phyloP scores from a whole-genome alignment of 2,329 filamentous ascomycete genomes.

The Talaromyces sp. region DNA sequence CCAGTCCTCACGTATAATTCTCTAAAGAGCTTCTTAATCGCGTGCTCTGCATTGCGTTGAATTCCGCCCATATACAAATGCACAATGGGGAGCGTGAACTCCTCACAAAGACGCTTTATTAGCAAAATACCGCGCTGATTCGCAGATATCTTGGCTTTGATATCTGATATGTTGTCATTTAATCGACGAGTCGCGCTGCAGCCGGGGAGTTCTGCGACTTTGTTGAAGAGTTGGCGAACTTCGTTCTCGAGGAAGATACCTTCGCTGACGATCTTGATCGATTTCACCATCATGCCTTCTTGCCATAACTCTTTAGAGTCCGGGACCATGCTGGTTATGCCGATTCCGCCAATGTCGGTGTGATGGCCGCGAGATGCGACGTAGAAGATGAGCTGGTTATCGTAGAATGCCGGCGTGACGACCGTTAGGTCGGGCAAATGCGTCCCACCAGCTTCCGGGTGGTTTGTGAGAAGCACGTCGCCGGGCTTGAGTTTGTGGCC shows the following conservation, averaged over 20 bases:
- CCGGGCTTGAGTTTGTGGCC: slow-evolving; percentile 66
- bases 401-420: slow-evolving; percentile 70
- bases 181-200: slow-evolving; percentile 71
- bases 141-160: slow-evolving; percentile 76
- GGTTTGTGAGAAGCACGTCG: slow-evolving; percentile 74
- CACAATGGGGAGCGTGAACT: slow-evolving; percentile 67
- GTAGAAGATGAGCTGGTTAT: slow-evolving; percentile 70
- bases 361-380: slow-evolving; percentile 72
- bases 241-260: slow-evolving; percentile 69
- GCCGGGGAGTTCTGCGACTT: slow-evolving; percentile 65
- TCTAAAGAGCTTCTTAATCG: slow-evolving; percentile 65
- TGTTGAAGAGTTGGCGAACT: slow-evolving; percentile 62
- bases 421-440: slow-evolving; percentile 76
- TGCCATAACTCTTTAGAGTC: slow-evolving; percentile 45
- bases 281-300: slow-evolving; percentile 53
- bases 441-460: slow-evolving; percentile 77
- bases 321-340: slow-evolving; percentile 65
- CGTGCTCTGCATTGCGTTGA: slow-evolving; percentile 68
- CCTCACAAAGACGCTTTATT: slow-evolving; percentile 64
- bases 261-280: slow-evolving; percentile 64
- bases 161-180: slow-evolving; percentile 72
- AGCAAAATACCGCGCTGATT: slow-evolving; percentile 76
- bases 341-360: slow-evolving; percentile 71
- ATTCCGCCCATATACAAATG: slow-evolving; percentile 75
- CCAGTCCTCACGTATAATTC: slow-evolving; percentile 66